Percentiles rank a stretch among this genome's conserved stretches.
These are phyloP conservation scores for Cutaneotrichosporon sp. DNA, from an alignment of 1,284 basidiomycete genomes.

Conservation along the genomic window DNA sequence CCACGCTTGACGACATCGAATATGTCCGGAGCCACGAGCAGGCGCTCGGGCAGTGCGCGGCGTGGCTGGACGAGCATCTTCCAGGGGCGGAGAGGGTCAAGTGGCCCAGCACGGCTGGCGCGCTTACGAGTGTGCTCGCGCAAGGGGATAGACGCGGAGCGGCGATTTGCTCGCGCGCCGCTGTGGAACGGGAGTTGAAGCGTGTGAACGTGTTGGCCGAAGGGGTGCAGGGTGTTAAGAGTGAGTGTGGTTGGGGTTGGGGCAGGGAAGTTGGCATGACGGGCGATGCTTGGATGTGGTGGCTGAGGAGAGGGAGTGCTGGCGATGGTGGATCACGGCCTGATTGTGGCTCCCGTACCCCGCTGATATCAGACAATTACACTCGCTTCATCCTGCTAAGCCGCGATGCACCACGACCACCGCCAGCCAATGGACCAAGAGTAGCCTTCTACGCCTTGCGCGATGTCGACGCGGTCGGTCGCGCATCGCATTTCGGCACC, in stretches of 20 bases:
- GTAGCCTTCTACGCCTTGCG: slow-evolving; percentile 4
- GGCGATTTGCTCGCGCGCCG: slow-evolving; percentile 42
- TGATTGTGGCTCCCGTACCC: not conserved
- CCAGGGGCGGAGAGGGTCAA: slow-evolving; percentile 30
- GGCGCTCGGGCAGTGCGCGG: slow-evolving; percentile 46
- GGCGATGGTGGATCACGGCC: too few relatives aligned
- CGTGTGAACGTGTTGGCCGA: slow-evolving; percentile 35
- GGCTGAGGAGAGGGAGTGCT: too few relatives aligned
- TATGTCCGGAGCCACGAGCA: slow-evolving; percentile 48
- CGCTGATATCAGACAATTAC: slow-evolving; percentile 39
- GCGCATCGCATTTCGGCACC: not conserved
- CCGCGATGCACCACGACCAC: slow-evolving; percentile 1
- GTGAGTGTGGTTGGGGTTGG: slow-evolving; percentile 26
- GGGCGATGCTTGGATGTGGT: too few relatives aligned
- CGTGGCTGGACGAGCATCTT: slow-evolving; percentile 30
- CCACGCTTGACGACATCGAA: slow-evolving; percentile 29
- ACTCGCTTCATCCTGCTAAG: slow-evolving; percentile 46
- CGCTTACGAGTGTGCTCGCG: slow-evolving; percentile 29
- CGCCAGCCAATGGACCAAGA: not conserved
- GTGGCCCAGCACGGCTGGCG: slow-evolving; percentile 42
- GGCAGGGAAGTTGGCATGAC: too few relatives aligned
- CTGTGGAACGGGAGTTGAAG: slow-evolving; percentile 23
- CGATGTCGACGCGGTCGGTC: not conserved
- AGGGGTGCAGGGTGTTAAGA: slow-evolving; percentile 39
- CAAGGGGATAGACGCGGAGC: slow-evolving; percentile 24